A percentile compares a stretch with the other conserved stretches of the same genome.
These are phyloP conservation scores for Penicillium herquei DNA, from an alignment of 495 filamentous ascomycete genomes.

Conservation along the genomic window DNA sequence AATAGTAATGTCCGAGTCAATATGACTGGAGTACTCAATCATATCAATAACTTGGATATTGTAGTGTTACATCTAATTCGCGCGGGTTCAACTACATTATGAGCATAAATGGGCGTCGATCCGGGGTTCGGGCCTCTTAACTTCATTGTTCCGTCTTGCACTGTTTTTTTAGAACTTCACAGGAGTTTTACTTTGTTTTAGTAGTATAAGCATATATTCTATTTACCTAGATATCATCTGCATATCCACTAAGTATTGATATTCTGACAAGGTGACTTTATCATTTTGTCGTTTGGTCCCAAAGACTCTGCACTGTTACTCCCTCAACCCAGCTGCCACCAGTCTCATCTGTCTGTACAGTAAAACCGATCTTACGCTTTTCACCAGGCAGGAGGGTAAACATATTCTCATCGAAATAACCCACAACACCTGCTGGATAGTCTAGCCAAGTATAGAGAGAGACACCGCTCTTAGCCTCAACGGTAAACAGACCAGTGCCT, in stretches of 20 bases:
- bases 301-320: conserved; percentile 61
- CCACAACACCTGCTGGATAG: conserved; percentile 54
- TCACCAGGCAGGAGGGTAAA: conserved; percentile 58
- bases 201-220: too few species aligned
- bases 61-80: too few species aligned
- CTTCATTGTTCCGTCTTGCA: too few species aligned
- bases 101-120: too few species aligned
- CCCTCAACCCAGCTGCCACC: conserved; percentile 49
- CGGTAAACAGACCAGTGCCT: conserved; percentile 45
- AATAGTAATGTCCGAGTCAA: too few species aligned
- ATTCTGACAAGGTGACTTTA: not conserved
- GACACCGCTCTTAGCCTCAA: conserved; percentile 55
- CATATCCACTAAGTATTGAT: not conserved
- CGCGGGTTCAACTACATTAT: too few species aligned
- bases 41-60: too few species aligned
- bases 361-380: conserved; percentile 48
- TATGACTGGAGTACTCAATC: too few species aligned
- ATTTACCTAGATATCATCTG: not conserved
- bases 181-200: too few species aligned
- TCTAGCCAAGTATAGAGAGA: conserved; percentile 70
- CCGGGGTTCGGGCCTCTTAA: too few species aligned
- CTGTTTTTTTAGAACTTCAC: too few species aligned
- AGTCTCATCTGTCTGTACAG: conserved; percentile 47
- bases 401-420: conserved; percentile 60
- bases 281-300: conserved; percentile 54